These are phyloP conservation scores for Tulasnella sp. DNA, from an alignment of 768 basidiomycete species.

Conservation along the genomic window DNA sequence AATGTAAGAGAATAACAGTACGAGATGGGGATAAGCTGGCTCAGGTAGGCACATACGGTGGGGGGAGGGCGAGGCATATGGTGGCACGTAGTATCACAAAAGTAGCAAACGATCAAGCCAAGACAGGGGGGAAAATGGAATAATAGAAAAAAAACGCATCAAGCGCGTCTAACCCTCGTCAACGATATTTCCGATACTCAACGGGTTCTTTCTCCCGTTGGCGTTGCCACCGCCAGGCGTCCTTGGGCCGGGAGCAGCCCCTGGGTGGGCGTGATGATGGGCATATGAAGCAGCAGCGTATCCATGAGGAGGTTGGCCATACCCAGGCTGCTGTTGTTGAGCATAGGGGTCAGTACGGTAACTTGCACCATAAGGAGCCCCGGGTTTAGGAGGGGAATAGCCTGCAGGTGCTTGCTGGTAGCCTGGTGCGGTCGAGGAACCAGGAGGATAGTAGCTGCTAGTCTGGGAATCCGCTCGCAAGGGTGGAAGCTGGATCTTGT, in stretches of 20 bases:
- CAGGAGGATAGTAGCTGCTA: slow-evolving; percentile 26
- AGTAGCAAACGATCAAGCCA: background rate
- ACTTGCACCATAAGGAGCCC: slow-evolving; percentile 24
- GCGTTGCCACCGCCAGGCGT: slow-evolving; percentile 22
- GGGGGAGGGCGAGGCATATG: background rate
- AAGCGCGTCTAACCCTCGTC: slow-evolving; percentile 45
- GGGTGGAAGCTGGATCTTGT: slow-evolving; percentile 58
- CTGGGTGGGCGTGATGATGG: slow-evolving; percentile 26
- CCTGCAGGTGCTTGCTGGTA: slow-evolving; percentile 26
- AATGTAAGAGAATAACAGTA: background rate
- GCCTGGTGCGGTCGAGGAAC: slow-evolving; percentile 12
- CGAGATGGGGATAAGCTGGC: background rate
- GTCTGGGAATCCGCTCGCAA: slow-evolving; percentile 39
- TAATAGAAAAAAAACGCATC: background rate
- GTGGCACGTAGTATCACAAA: slow-evolving; percentile 4
- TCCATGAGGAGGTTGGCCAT: slow-evolving; percentile 36
- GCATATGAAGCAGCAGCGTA: slow-evolving; percentile 42
- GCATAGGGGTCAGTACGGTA: slow-evolving; percentile 24
- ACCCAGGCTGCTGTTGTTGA: slow-evolving; percentile 35
- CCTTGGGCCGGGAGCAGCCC: slow-evolving; percentile 1
- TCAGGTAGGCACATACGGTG: background rate
- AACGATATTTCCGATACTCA: slow-evolving; percentile 70
- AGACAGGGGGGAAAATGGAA: background rate
- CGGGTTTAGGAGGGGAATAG: slow-evolving; percentile 24
- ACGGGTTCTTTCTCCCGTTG: slow-evolving; percentile 57